Evolutionary conservation across 2,329 filamentous ascomycete species (phyloP).

Genomic region (Mollisiaceae sp.): DNA sequence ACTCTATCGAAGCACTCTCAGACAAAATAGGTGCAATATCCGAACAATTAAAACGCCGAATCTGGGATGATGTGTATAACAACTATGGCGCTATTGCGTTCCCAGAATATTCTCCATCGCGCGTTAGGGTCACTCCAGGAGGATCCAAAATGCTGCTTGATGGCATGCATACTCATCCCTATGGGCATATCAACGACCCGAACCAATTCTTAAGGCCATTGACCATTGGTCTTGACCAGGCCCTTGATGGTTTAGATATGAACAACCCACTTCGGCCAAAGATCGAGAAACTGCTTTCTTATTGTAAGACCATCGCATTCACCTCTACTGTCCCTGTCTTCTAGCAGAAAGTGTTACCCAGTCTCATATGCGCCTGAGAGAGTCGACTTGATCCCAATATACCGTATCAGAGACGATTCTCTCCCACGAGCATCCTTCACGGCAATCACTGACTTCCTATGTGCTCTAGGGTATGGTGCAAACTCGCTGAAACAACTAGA

Average conservation of each 20-base stretch:
- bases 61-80: background rate
- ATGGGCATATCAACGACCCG: background rate
- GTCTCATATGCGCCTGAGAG: too few relatives aligned
- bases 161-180: background rate
- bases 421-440: background rate
- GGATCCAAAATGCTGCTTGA: background rate
- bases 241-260: background rate
- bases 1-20: too few relatives aligned
- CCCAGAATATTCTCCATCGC: too few relatives aligned
- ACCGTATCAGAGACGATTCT: background rate
- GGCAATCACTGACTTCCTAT: background rate
- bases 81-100: background rate
- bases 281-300: background rate
- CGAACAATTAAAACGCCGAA: too few relatives aligned
- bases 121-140: background rate
- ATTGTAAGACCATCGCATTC: slow-evolving; percentile 4
- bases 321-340: background rate
- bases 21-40: too few relatives aligned
- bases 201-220: background rate
- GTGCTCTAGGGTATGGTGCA: slow-evolving; percentile 1
- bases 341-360: too few relatives aligned
- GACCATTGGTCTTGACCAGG: background rate
- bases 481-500: background rate
- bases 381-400: background rate
- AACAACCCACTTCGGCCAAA: background rate